phyloP scores from a whole-genome alignment of 208 protist genomes.

The Acanthamoeba lenticulata region DNA sequence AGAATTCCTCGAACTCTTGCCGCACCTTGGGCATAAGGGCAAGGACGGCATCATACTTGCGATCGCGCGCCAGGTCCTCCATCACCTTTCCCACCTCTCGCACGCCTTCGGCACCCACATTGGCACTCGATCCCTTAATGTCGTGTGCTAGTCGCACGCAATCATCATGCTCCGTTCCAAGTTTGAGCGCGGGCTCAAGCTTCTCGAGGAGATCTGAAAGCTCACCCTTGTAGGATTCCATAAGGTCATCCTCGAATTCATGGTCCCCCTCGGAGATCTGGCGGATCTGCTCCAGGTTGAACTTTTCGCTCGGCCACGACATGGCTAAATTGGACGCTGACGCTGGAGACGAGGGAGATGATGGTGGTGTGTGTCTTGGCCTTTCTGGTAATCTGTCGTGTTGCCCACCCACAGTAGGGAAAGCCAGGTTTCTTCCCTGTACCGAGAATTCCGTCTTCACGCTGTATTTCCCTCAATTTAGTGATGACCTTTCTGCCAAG shows the following conservation, averaged over 20 bases:
- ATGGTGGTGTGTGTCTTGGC: too few species aligned
- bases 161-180: not conserved
- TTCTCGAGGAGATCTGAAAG: not conserved
- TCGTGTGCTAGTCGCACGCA: slow-evolving; percentile 63
- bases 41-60: slow-evolving; percentile 6
- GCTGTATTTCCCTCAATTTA: too few species aligned
- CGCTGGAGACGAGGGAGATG: not conserved
- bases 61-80: slow-evolving; percentile 40
- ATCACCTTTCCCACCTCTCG: slow-evolving; percentile 49
- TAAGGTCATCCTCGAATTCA: slow-evolving; percentile 59
- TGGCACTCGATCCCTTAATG: slow-evolving; percentile 51
- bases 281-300: slow-evolving; percentile 38
- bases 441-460: too few species aligned
- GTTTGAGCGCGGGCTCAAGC: not conserved
- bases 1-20: slow-evolving; percentile 47
- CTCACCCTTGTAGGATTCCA: slow-evolving; percentile 53
- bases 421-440: too few species aligned
- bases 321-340: too few species aligned
- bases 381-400: too few species aligned
- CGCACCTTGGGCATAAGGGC: slow-evolving; percentile 6
- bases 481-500: too few species aligned
- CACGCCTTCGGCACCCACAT: slow-evolving; percentile 49
- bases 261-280: slow-evolving; percentile 56
- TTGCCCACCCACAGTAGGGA: too few species aligned
- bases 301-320: slow-evolving; percentile 24